These are phyloP conservation scores for Helicostylum pulchrum DNA, from an alignment of 192 early-diverging fungal genomes.

Conservation along the genomic window DNA sequence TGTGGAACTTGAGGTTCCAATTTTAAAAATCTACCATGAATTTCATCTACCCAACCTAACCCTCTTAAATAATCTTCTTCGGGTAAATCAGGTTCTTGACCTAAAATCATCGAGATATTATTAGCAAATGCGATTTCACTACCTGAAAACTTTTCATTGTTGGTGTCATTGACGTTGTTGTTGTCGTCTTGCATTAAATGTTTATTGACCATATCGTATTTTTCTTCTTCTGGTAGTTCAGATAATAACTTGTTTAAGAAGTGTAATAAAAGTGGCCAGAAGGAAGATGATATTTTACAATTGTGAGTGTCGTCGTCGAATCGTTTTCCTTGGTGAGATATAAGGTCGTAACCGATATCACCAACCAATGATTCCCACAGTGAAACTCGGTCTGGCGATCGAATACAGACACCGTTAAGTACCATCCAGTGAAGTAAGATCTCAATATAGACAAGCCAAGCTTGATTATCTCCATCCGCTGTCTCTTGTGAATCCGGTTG, in stretches of 20 bases:
- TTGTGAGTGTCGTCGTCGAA: background rate
- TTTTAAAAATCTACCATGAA: slow-evolving; percentile 13
- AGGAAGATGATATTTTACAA: slow-evolving; percentile 13
- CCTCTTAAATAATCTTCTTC: slow-evolving; percentile 53
- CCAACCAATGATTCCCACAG: slow-evolving; percentile 29
- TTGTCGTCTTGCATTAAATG: slow-evolving; percentile 15
- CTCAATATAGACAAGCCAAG: slow-evolving; percentile 48
- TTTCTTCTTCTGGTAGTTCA: slow-evolving; percentile 16
- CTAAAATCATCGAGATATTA: background rate
- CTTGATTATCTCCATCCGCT: slow-evolving; percentile 8
- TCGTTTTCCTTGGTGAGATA: background rate
- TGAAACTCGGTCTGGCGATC: background rate
- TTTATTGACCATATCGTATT: slow-evolving; percentile 23
- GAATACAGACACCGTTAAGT: slow-evolving; percentile 26
- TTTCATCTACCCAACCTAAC: slow-evolving; percentile 44
- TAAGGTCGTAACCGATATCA: slow-evolving; percentile 1
- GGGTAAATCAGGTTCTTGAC: slow-evolving; percentile 34
- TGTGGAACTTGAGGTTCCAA: background rate
- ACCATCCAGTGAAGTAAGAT: slow-evolving; percentile 53
- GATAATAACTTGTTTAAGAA: slow-evolving; percentile 23
- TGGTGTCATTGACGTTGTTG: too few relatives aligned
- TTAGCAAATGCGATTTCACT: background rate
- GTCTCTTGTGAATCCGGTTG: background rate
- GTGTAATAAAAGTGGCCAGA: slow-evolving; percentile 23
- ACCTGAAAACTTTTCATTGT: background rate